Base-by-base conservation (phyloP, 2,329 filamentous ascomycete genomes). In the Cladorrhinum sp. region DNA sequence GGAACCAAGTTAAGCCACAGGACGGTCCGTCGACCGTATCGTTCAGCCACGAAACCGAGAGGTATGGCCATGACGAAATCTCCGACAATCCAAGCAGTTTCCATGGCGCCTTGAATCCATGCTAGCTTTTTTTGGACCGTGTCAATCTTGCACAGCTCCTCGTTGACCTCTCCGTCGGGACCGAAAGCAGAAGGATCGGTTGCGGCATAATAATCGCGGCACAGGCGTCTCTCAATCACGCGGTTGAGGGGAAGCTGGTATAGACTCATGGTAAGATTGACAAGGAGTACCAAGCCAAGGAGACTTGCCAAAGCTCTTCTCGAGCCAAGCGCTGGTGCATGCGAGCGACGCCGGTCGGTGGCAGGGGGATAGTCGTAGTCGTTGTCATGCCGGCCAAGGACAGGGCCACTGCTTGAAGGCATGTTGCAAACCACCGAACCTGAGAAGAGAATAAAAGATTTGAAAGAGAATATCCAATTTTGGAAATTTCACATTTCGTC, bases 91-190 rank as follows among this genome's bases (percentile, higher is more conserved):
- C 79, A 81, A 0, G 75, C 65, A 1, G 77, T 79, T 55, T 82
- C 79, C 74, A 80, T 78, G 3, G 68, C 69, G 0, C 83, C 83
- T 60, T 82, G 79, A 3, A 85, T 73, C 74, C 78, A 78, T 2
- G 82, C 83, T 8, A 85, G 71, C 16, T 73, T 71, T 58, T 78
- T 72, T 67, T 85, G 82, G 4, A 85, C 75, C 12, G 68, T 69
- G 59, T 83, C 76, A 9, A 81, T 68, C 66, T 86, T 86, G 70
- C 83, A 86, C 2, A 82, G 67, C 60, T 75, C 70, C 69, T 86
- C 83, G 1, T 77, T 74, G 1, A 85, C 70, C 22, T 70, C 70
- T 3, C 78, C 78, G 55, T 75, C 73, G 0, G 70, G 50, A 1
- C 57, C 63, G 12, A 77, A 68, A 3, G 65, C 61, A 0, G 71